Evolutionary conservation across 495 filamentous ascomycete genomes (phyloP).

Genomic region (Opeltia flavorubescens): DNA sequence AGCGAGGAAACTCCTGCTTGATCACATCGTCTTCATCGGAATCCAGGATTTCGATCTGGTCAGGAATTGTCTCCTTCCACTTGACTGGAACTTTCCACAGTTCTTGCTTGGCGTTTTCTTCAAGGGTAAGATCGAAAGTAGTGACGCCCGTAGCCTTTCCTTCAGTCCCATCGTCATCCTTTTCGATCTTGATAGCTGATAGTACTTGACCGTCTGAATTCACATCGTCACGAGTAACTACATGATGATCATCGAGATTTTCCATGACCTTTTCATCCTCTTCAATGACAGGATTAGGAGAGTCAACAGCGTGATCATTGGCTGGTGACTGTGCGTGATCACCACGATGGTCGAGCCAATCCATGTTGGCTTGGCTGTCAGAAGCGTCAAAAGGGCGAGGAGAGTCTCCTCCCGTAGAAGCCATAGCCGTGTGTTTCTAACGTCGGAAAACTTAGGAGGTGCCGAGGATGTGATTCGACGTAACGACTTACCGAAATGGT

Average conservation of each 20-base stretch:
- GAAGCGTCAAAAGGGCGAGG: background rate
- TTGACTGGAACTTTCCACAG: background rate
- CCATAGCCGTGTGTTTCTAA: too few relatives aligned
- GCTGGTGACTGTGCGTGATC: background rate
- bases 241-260: background rate
- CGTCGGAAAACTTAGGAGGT: too few relatives aligned
- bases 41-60: background rate
- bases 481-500: too few relatives aligned
- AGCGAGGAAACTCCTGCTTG: background rate
- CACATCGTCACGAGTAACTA: background rate
- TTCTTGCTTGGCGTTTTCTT: background rate
- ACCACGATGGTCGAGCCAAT: background rate
- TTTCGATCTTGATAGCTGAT: background rate
- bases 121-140: background rate
- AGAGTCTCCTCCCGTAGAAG: too few relatives aligned
- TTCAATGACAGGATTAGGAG: background rate
- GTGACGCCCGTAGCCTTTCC: background rate
- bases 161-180: background rate
- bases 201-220: background rate
- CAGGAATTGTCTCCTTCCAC: background rate
- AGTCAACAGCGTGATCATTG: background rate
- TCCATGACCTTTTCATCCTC: background rate
- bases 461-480: too few relatives aligned
- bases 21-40: background rate
- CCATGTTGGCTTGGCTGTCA: background rate